These are phyloP conservation scores for Raddia guianensis DNA, from an alignment of 176 grass and related monocot species.

Conservation along the genomic window DNA sequence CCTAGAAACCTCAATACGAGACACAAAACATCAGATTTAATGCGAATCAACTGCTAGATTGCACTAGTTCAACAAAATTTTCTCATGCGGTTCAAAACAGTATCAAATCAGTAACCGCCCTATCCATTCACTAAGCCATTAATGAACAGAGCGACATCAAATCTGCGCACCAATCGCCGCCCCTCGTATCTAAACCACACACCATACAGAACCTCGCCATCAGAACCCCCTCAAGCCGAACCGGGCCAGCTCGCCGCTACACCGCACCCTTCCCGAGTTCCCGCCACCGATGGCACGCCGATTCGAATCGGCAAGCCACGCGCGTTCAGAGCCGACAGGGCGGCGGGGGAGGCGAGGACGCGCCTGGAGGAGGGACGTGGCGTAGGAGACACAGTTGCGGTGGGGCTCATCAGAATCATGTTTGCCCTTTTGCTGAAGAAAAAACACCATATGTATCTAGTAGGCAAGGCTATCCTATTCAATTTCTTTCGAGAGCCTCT, in stretches of 20 bases:
- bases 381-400: slow-evolving; percentile 77
- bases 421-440: no score
- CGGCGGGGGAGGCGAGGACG: not conserved
- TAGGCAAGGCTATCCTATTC: not conserved
- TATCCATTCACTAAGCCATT: not conserved
- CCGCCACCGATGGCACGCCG: not conserved
- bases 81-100: not conserved
- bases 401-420: no score
- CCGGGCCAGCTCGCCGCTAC: not conserved
- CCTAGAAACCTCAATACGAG: not conserved
- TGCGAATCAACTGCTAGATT: not conserved
- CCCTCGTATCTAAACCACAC: not conserved
- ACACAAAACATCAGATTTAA: slow-evolving; percentile 1
- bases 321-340: not conserved
- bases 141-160: not conserved
- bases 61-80: not conserved
- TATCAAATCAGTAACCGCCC: not conserved
- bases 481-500: not conserved
- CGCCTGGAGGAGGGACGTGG: slow-evolving; percentile 65
- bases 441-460: not conserved
- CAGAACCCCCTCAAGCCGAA: not conserved
- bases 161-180: no score
- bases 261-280: no score
- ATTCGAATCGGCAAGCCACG: slow-evolving; percentile 18
- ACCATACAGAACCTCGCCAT: not conserved